These are phyloP conservation scores for Candida piceae DNA, from an alignment of 805 yeast species.

Conservation along the genomic window DNA sequence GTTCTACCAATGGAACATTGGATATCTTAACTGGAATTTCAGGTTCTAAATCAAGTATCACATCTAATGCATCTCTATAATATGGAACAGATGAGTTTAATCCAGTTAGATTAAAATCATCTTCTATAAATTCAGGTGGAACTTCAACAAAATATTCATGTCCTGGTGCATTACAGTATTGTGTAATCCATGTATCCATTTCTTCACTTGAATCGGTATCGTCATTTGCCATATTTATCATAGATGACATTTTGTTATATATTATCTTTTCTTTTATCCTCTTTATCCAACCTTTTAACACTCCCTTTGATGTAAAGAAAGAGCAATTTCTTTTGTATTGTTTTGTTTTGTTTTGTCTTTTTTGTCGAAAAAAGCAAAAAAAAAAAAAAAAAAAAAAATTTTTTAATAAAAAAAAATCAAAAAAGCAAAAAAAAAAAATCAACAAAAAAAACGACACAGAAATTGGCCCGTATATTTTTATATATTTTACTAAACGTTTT, in stretches of 20 bases:
- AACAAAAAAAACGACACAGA: no score
- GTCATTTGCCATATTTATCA: slow-evolving; percentile 21
- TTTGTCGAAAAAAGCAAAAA: no score
- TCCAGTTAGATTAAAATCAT: slow-evolving; percentile 94
- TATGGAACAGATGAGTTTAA: slow-evolving; percentile 79
- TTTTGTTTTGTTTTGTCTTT: no score
- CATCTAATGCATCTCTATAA: slow-evolving; percentile 86
- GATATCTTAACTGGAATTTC: slow-evolving; percentile 53
- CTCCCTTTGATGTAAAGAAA: no score
- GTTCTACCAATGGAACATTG: slow-evolving; percentile 73
- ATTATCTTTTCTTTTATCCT: no score
- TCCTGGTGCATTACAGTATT: slow-evolving; percentile 72
- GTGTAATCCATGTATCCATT: slow-evolving; percentile 75
- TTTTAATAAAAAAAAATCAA: no score
- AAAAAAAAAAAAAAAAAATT: no score
- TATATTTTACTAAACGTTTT: no score
- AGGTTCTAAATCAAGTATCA: slow-evolving; percentile 81
- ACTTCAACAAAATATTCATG: slow-evolving; percentile 93
- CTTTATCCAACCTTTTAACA: no score
- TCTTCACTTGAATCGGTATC: slow-evolving; percentile 38
- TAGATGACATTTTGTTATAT: slow-evolving; percentile 10
- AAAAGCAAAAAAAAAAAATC: no score
- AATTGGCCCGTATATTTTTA: no score
- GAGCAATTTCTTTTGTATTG: no score
- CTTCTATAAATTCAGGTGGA: slow-evolving; percentile 87